Evolutionary conservation across 768 basidiomycete genomes (phyloP), one percentile per base, ranked within the genome.

Genomic region (Suillus bovinus): DNA sequence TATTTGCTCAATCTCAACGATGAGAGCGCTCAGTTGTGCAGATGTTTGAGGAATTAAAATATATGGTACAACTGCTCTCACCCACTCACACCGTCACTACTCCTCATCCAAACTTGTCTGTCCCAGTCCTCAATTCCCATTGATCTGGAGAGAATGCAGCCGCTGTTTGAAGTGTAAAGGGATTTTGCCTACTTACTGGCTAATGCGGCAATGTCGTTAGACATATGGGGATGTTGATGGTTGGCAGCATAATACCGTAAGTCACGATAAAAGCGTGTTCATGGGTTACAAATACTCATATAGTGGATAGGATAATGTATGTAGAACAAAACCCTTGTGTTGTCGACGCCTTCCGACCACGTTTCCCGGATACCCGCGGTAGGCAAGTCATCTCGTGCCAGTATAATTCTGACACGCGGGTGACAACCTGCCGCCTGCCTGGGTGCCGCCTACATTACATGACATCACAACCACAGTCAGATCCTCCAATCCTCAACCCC

Each of bases 371-470:
- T 34, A 50, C 58, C 63, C 61, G 33, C 33, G 62, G 49, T 38
- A 50, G 20, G 44, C 20, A 52, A 52, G 11, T 53, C 29, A 59
- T 41, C 11, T 42, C 39, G 46, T 42, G 59, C 38, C 64, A 36
- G 65, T 65, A 65, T 39, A 54, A 49, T 17, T 38, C 36, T 56
- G 64, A 71, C 69, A 67, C 69, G 52, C 22, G 70, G 70, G 65
- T 36, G 33, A 27, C 55, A 17, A 24, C 53, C 54, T 39, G 59
- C 29, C 33, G 63, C 29, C 29, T 64, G 64, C 44, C 63, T 67
- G 49, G 68, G 68, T 31, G 74, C 68, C 20, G 74, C 68, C 74
- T 74, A 63, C 27, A 9, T 16, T 16, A 31, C 13, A 53, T 57
- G 69, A n/a, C 47, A 47, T 27, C 47, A 29, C 4, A 50, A 11